Conservation (phyloP, 148 eudicot species). For the Bassia scoparia region DNA sequence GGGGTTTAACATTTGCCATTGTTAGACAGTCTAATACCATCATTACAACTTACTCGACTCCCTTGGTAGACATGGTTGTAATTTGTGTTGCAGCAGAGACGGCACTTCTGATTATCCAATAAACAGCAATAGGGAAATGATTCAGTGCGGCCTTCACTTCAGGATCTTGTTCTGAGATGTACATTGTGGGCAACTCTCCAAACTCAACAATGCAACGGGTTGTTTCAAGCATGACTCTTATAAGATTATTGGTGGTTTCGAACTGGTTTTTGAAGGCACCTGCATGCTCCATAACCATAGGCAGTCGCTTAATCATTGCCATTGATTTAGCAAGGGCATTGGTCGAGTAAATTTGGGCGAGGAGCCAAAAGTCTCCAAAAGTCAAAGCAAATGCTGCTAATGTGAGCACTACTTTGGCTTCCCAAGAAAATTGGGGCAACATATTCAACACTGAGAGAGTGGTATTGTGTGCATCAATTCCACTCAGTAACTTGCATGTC, state of each 20-base stretch:
- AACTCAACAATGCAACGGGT: constrained; percentile 33
- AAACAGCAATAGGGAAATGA: constrained; percentile 46
- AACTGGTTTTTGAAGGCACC: constrained; percentile 30
- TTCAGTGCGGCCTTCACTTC: constrained; percentile 28
- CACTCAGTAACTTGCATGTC: constrained; percentile 35
- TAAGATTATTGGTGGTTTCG: constrained; percentile 39
- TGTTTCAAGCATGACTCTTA: constrained; percentile 35
- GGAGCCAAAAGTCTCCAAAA: constrained; percentile 57
- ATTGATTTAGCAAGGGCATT: constrained; percentile 44
- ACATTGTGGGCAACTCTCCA: constrained; percentile 27
- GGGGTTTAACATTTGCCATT: no score
- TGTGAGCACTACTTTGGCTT: constrained; percentile 45
- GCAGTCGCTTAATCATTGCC: constrained; percentile 43
- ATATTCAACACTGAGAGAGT: constrained; percentile 34
- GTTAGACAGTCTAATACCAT: no score
- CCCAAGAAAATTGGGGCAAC: constrained; percentile 40
- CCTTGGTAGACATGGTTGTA: constrained; percentile 31
- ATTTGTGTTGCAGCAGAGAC: constrained; percentile 39
- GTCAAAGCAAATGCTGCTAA: constrained; percentile 47
- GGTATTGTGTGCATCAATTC: constrained; percentile 33
- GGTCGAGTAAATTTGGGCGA: constrained; percentile 37
- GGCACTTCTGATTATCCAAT: constrained; percentile 40
- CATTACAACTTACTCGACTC: constrained; percentile 33
- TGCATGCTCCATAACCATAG: constrained; percentile 27
- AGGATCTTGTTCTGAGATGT: constrained; percentile 29